Conservation (phyloP, 306 rosid genomes). For the Lathyrus aphaca region DNA sequence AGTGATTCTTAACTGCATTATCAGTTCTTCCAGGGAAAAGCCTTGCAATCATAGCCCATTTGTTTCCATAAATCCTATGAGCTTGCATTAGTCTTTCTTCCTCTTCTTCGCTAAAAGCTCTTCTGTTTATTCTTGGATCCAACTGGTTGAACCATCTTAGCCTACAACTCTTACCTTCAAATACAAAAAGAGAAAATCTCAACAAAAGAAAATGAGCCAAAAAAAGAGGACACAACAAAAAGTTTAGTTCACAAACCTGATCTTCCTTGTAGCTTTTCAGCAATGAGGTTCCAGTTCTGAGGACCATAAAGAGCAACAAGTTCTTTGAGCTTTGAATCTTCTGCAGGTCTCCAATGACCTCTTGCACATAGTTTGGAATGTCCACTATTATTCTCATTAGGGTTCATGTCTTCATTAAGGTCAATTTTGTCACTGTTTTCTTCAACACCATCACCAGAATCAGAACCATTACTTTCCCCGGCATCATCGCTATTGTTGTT, state of each 20-base stretch:
- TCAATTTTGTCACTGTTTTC: slow-evolving; percentile 42
- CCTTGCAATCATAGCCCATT: slow-evolving; percentile 99
- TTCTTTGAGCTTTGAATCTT: slow-evolving; percentile 90
- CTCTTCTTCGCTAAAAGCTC: slow-evolving; percentile 88
- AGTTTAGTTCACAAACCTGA: slow-evolving; percentile 57
- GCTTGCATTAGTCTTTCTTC: slow-evolving; percentile 97
- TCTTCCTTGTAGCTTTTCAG: slow-evolving; percentile 96
- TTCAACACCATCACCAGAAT: slow-evolving; percentile 52
- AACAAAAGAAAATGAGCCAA: neutral
- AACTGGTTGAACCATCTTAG: slow-evolving; percentile 97
- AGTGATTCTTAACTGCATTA: slow-evolving; percentile 95
- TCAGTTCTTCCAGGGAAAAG: slow-evolving; percentile 97
- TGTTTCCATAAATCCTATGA: slow-evolving; percentile 91
- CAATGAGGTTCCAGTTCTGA: slow-evolving; percentile 97
- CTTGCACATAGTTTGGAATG: slow-evolving; percentile 88
- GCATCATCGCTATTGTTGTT: slow-evolving; percentile 40
- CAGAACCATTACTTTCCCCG: slow-evolving; percentile 56
- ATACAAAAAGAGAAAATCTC: neutral
- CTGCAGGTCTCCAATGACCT: slow-evolving; percentile 99
- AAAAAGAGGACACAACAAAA: neutral
- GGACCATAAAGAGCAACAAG: slow-evolving; percentile 95
- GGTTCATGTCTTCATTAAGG: slow-evolving; percentile 41
- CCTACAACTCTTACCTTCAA: slow-evolving; percentile 90
- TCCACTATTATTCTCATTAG: slow-evolving; percentile 49
- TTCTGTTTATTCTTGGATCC: slow-evolving; percentile 95